A percentile compares a stretch with the other conserved stretches of the same genome.
Conservation (phyloP, 2,329 filamentous ascomycete genomes). For the Hypoxylon sp. region DNA sequence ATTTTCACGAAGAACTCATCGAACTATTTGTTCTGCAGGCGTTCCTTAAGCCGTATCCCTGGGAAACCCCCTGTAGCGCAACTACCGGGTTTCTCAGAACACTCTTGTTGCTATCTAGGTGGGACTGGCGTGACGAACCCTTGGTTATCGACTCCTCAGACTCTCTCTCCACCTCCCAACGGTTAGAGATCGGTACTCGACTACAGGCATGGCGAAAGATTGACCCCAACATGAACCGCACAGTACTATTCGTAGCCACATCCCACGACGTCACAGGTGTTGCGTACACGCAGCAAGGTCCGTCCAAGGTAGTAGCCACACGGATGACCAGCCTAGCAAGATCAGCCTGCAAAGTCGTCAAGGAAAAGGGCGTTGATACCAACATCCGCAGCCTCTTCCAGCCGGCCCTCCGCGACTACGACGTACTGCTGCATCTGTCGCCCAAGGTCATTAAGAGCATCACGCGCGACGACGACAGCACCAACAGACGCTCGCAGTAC, state of each 20-base stretch:
- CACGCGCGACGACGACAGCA: constrained; percentile 52
- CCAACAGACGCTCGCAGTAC: constrained; percentile 64
- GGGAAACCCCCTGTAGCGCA: constrained; percentile 79
- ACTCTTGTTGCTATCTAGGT: constrained; percentile 81
- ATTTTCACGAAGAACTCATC: constrained; percentile 83
- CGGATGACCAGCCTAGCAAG: constrained; percentile 86
- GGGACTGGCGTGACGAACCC: constrained; percentile 91
- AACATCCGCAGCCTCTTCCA: constrained; percentile 74
- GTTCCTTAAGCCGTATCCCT: constrained; percentile 86
- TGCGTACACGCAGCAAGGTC: constrained; percentile 78
- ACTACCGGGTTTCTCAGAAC: constrained; percentile 85
- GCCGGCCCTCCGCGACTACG: constrained; percentile 80
- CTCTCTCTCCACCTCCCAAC: constrained; percentile 70
- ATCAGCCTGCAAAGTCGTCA: constrained; percentile 74
- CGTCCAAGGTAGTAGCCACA: constrained; percentile 84
- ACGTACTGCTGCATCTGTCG: constrained; percentile 83
- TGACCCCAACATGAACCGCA: constrained; percentile 87
- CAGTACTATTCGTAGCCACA: constrained; percentile 84
- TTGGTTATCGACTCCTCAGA: constrained; percentile 81
- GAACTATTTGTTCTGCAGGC: constrained; percentile 83
- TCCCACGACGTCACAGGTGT: constrained; percentile 81
- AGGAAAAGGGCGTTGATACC: constrained; percentile 63
- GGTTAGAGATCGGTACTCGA: constrained; percentile 73
- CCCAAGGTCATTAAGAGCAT: constrained; percentile 62
- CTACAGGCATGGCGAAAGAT: constrained; percentile 88